Conservation (phyloP, 345 rosid genomes). For the Moringa oleifera region DNA sequence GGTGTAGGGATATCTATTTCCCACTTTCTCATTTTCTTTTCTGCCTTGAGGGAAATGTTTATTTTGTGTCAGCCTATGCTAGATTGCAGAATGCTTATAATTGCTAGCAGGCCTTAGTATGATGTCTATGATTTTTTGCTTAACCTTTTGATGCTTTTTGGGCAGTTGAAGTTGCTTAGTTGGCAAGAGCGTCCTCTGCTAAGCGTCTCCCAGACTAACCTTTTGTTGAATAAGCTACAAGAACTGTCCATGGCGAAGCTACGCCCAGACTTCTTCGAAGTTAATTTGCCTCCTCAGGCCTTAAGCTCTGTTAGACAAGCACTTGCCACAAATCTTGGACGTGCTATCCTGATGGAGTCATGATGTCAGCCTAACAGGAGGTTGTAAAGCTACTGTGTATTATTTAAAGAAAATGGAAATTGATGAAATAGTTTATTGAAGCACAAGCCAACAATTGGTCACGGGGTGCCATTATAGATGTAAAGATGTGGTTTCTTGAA, state of each 20-base stretch:
- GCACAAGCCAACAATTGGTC: no score
- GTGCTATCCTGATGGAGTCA: slow-evolving; percentile 66
- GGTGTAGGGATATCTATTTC: neutral
- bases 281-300: slow-evolving; percentile 56
- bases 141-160: neutral
- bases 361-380: slow-evolving; percentile 2
- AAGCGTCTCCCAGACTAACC: slow-evolving; percentile 57
- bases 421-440: no score
- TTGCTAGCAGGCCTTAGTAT: neutral
- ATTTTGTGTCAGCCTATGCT: neutral
- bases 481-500: no score
- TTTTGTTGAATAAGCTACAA: slow-evolving; percentile 78
- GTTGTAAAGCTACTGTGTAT: no score
- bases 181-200: slow-evolving; percentile 70
- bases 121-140: neutral
- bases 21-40: neutral
- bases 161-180: slow-evolving; percentile 70
- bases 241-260: slow-evolving; percentile 68
- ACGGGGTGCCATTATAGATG: no score
- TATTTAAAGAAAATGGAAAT: no score
- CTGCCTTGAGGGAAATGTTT: neutral
- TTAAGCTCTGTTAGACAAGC: slow-evolving; percentile 68
- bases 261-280: slow-evolving; percentile 62
- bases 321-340: slow-evolving; percentile 81
- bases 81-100: neutral